Percentiles rank a stretch among this genome's conserved stretches.
Conservation (phyloP, 768 basidiomycete species). For the Boletus insuetus region DNA sequence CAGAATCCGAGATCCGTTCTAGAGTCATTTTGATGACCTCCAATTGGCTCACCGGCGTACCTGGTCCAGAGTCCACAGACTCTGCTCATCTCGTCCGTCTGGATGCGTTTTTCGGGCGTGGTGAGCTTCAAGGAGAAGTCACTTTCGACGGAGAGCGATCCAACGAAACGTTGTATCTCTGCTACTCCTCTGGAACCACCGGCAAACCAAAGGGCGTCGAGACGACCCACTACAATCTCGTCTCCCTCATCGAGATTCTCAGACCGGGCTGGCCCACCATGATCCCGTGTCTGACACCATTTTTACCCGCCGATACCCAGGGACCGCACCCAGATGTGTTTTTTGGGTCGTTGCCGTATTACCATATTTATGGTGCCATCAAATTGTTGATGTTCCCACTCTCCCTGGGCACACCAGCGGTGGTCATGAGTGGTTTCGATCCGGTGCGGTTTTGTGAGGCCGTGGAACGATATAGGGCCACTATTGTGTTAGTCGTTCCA, state of each 20-base stretch:
- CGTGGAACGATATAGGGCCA: conserved; percentile 64
- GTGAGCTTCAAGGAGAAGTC: conserved; percentile 51
- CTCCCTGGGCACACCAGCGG: conserved; percentile 44
- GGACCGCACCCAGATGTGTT: conserved; percentile 40
- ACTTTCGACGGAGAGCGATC: conserved; percentile 50
- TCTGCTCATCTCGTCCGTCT: conserved; percentile 37
- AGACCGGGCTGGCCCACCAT: conserved; percentile 42
- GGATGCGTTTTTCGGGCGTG: conserved; percentile 50
- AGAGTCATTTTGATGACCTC: conserved; percentile 57
- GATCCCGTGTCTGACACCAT: conserved; percentile 25
- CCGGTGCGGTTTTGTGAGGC: conserved; percentile 61
- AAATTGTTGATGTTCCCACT: conserved; percentile 64
- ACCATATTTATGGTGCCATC: conserved; percentile 54
- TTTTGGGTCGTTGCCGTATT: conserved; percentile 64
- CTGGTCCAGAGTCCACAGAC: conserved; percentile 33
- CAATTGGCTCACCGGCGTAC: conserved; percentile 41
- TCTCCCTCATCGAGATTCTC: conserved; percentile 53
- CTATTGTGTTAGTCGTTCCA: conserved; percentile 63
- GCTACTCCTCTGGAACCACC: conserved; percentile 69
- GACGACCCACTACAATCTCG: conserved; percentile 71
- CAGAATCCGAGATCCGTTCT: conserved; percentile 44
- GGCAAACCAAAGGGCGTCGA: conserved; percentile 74
- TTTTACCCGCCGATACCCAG: neutral
- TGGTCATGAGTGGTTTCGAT: conserved; percentile 70
- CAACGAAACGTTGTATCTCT: conserved; percentile 61